Evolutionary conservation across 1,284 basidiomycete genomes (phyloP).

Genomic region (Coniferiporia weirii): DNA sequence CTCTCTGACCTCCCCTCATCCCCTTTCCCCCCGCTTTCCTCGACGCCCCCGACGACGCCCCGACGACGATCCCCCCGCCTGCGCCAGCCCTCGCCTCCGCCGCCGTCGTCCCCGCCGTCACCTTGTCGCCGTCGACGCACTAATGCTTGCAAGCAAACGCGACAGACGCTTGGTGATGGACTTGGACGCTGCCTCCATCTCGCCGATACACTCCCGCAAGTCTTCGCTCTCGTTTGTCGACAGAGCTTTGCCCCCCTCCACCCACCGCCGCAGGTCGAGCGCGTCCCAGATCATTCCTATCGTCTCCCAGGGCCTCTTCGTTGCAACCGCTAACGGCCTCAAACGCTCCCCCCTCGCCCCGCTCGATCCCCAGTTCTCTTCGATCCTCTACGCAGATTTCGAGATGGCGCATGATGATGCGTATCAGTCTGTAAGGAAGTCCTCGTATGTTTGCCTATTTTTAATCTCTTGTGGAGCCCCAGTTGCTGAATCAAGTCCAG

Average conservation of each 20-base stretch:
- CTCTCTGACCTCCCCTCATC: not conserved
- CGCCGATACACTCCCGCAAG: constrained; percentile 6
- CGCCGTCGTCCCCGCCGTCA: not conserved
- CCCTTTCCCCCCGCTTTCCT: not conserved
- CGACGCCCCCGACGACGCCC: not conserved
- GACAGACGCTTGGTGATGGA: constrained; percentile 13
- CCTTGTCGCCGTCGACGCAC: not conserved
- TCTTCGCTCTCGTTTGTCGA: constrained; percentile 4
- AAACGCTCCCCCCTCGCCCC: constrained; percentile 16
- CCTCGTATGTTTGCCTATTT: constrained; percentile 9
- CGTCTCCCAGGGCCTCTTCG: constrained; percentile 9
- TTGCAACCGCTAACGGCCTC: constrained; percentile 7
- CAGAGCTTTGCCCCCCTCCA: not conserved
- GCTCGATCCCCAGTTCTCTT: constrained; percentile 17
- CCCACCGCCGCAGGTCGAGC: constrained; percentile 12
- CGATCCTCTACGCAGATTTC: constrained; percentile 6
- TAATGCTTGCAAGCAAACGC: constrained; percentile 13
- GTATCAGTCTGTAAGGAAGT: constrained; percentile 12
- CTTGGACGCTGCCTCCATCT: constrained; percentile 2
- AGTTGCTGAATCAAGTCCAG: not conserved
- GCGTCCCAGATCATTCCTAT: constrained; percentile 14
- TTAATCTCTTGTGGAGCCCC: not conserved
- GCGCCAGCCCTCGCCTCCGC: constrained; percentile 2
- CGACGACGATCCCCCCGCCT: not conserved
- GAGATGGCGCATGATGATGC: constrained; percentile 12